phyloP scores from a whole-genome alignment of 176 grass and related monocot genomes.

The Dactylis glomerata region DNA sequence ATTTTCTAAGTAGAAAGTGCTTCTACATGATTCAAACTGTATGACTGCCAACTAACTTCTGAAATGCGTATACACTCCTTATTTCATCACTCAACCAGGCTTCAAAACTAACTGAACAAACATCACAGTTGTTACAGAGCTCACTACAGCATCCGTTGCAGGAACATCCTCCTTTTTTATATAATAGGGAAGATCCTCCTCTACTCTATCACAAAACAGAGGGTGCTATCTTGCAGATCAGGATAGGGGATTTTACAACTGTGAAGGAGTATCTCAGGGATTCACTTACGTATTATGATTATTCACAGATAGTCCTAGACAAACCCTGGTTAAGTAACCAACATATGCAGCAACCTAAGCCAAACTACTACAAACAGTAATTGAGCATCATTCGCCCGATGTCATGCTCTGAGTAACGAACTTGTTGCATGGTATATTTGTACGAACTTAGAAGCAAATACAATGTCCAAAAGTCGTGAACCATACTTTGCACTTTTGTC shows the following conservation, averaged over 20 bases:
- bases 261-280: not conserved
- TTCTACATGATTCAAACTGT: not conserved
- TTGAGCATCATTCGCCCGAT: not conserved
- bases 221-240: not conserved
- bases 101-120: slow-evolving; percentile 7
- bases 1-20: not conserved
- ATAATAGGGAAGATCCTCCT: not conserved
- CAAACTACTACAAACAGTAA: not conserved
- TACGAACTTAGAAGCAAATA: not conserved
- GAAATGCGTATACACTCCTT: not conserved
- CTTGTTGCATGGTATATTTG: not conserved
- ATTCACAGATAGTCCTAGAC: not conserved
- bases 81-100: not conserved
- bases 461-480: not conserved
- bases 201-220: not conserved
- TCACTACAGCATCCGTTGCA: not conserved
- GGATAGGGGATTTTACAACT: not conserved
- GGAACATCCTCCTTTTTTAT: not conserved
- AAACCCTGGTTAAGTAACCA: not conserved
- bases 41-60: not conserved
- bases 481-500: slow-evolving; percentile 94
- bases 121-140: not conserved
- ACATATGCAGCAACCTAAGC: not conserved
- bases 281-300: not conserved
- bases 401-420: not conserved